These are phyloP conservation scores for Phytopythium litorale DNA, from an alignment of 352 stramenopile genomes.

Conservation along the genomic window DNA sequence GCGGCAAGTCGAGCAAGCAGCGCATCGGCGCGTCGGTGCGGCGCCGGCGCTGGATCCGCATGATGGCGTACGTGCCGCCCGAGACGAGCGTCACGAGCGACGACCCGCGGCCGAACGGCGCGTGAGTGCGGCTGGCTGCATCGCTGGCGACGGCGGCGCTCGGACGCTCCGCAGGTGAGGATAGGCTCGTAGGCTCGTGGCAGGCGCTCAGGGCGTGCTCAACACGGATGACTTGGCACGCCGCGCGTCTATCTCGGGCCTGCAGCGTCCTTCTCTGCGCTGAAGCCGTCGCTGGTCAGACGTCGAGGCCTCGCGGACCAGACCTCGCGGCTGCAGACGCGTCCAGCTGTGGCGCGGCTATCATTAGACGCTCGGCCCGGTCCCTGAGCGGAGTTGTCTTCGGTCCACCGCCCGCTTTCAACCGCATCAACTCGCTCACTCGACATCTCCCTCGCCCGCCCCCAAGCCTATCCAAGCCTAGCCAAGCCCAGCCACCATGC, in stretches of 20 bases:
- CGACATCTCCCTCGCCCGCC: not conserved
- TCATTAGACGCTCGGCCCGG: not conserved
- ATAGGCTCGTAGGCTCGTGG: too few relatives aligned
- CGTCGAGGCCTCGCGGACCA: not conserved
- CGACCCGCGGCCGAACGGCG: not conserved
- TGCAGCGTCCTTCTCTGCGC: too few relatives aligned
- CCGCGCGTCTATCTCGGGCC: too few relatives aligned
- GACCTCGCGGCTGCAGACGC: too few relatives aligned
- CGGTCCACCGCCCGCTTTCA: too few relatives aligned
- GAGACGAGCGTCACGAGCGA: slow-evolving; percentile 22
- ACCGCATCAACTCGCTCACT: not conserved
- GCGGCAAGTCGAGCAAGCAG: slow-evolving; percentile 77
- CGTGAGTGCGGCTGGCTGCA: not conserved
- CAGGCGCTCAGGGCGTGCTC: not conserved
- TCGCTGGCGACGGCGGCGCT: too few relatives aligned
- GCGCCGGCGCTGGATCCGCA: slow-evolving; percentile 79
- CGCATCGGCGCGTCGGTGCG: slow-evolving; percentile 68
- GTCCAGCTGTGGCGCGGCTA: not conserved
- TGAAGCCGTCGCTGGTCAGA: not conserved
- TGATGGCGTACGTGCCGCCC: slow-evolving; percentile 75
- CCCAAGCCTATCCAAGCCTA: not conserved
- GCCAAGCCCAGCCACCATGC: not conserved
- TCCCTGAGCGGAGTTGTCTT: not conserved
- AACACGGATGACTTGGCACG: not conserved
- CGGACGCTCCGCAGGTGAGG: too few relatives aligned